These are phyloP conservation scores for Venustampulla echinocandica DNA, from an alignment of 495 filamentous ascomycete genomes.

Conservation along the genomic window DNA sequence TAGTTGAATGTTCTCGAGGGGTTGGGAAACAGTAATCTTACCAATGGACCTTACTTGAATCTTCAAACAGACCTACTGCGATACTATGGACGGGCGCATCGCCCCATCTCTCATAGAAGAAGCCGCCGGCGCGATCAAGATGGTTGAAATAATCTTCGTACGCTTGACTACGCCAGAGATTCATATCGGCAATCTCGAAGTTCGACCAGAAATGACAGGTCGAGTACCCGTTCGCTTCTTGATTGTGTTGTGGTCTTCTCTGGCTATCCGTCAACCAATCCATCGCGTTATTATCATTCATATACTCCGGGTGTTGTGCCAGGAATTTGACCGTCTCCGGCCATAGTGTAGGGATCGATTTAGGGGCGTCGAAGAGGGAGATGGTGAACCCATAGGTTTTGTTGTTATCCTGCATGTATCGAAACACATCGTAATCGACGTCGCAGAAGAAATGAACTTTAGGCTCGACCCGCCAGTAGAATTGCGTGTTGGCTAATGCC, in stretches of 20 bases:
- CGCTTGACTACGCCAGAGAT: slow-evolving; percentile 82
- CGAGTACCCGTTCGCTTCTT: slow-evolving; percentile 80
- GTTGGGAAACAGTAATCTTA: slow-evolving; percentile 34
- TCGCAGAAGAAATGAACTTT: slow-evolving; percentile 99
- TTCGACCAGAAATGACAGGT: slow-evolving; percentile 99
- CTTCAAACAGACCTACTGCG: slow-evolving; percentile 88
- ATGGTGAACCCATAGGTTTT: slow-evolving; percentile 99
- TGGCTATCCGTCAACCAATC: slow-evolving; percentile 75
- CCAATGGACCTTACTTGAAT: slow-evolving; percentile 90
- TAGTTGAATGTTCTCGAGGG: slow-evolving; percentile 5
- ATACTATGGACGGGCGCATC: slow-evolving; percentile 97
- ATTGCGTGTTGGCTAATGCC: slow-evolving; percentile 68
- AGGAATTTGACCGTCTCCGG: slow-evolving; percentile 87
- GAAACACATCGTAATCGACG: slow-evolving; percentile 97
- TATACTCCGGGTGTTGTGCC: slow-evolving; percentile 69
- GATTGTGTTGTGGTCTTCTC: slow-evolving; percentile 69
- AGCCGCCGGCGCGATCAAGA: slow-evolving; percentile 86
- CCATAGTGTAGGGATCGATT: slow-evolving; percentile 86
- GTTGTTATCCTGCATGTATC: slow-evolving; percentile 94
- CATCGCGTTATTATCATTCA: slow-evolving; percentile 77
- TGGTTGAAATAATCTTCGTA: slow-evolving; percentile 97
- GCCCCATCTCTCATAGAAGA: slow-evolving; percentile 99
- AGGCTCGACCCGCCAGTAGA: slow-evolving; percentile 99
- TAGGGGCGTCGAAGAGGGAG: slow-evolving; percentile 86
- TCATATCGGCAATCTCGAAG: slow-evolving; percentile 95